Conservation (phyloP, 73 alveolate species). For the Paramecium octaurelia region DNA sequence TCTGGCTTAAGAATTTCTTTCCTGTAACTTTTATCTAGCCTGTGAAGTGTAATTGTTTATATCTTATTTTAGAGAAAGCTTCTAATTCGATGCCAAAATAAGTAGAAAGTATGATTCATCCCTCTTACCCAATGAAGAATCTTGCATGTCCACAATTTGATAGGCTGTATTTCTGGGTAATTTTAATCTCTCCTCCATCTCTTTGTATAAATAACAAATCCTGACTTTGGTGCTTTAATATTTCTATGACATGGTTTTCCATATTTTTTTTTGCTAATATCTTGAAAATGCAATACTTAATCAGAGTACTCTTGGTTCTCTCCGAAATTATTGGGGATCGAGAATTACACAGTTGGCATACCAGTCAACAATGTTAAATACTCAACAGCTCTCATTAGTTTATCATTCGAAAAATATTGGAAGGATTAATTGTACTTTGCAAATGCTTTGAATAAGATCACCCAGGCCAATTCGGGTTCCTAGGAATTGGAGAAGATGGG, state of each 20-base stretch:
- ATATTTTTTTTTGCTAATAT: not conserved
- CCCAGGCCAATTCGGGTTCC: not conserved
- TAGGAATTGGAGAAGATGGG: not conserved
- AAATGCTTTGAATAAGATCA: not conserved
- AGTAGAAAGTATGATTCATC: not conserved
- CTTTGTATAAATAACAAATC: not conserved
- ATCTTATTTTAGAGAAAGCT: not conserved
- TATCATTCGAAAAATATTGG: not conserved
- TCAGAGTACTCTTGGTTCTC: not conserved
- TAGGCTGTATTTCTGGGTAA: not conserved
- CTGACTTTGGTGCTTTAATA: constrained; percentile 5
- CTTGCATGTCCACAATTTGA: constrained; percentile 1
- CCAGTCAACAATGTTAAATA: not conserved
- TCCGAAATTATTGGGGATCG: not conserved
- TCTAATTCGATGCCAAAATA: not conserved
- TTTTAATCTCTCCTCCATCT: not conserved
- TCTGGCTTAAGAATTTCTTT: not conserved
- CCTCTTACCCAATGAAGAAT: not conserved
- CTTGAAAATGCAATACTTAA: not conserved
- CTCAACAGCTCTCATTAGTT: not conserved
- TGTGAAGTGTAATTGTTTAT: not conserved
- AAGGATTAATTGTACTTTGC: not conserved
- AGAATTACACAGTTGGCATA: not conserved
- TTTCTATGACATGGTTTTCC: not conserved
- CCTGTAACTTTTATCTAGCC: not conserved